Conservation (phyloP, 2,329 filamentous ascomycete genomes). For the Exophiala phaeomuriformis region DNA sequence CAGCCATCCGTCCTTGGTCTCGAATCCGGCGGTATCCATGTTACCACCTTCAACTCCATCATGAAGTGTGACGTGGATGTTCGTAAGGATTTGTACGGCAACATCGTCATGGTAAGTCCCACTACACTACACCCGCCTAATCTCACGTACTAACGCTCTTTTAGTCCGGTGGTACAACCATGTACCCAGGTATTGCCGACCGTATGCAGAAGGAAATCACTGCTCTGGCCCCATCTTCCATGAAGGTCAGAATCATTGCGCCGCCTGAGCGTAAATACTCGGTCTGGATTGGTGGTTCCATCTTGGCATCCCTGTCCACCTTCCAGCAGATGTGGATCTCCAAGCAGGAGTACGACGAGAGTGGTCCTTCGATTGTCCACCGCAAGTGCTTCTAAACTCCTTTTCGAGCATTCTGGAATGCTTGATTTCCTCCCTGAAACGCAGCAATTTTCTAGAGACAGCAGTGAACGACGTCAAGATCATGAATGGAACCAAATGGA, state of each 20-base stretch:
- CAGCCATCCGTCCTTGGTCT: slow-evolving; percentile 97
- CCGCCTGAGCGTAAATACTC: slow-evolving; percentile 99
- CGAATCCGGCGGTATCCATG: slow-evolving; percentile 97
- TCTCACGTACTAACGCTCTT: slow-evolving; percentile 19
- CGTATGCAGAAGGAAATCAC: slow-evolving; percentile 99
- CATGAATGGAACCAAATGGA: slow-evolving; percentile 18
- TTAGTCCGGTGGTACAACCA: slow-evolving; percentile 99
- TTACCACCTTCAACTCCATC: slow-evolving; percentile 99
- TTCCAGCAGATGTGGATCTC: slow-evolving; percentile 99
- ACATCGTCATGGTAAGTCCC: slow-evolving; percentile 96
- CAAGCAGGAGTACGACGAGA: slow-evolving; percentile 99
- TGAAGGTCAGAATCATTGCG: slow-evolving; percentile 99
- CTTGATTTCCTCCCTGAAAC: slow-evolving; percentile 10
- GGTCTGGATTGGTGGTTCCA: slow-evolving; percentile 99
- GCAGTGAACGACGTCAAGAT: slow-evolving; percentile 23
- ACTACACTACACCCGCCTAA: not conserved
- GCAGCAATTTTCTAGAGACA: slow-evolving; percentile 22
- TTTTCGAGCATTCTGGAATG: slow-evolving; percentile 14
- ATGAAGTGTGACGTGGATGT: slow-evolving; percentile 99
- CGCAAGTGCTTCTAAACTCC: slow-evolving; percentile 96
- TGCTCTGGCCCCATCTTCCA: slow-evolving; percentile 95
- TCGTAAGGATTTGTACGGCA: slow-evolving; percentile 99
- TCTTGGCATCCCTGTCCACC: slow-evolving; percentile 96
- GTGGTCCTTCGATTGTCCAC: slow-evolving; percentile 97
- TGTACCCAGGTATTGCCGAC: slow-evolving; percentile 99